Conservation (phyloP, 495 filamentous ascomycete genomes). For the Hyphodiscus hymeniophilus region DNA sequence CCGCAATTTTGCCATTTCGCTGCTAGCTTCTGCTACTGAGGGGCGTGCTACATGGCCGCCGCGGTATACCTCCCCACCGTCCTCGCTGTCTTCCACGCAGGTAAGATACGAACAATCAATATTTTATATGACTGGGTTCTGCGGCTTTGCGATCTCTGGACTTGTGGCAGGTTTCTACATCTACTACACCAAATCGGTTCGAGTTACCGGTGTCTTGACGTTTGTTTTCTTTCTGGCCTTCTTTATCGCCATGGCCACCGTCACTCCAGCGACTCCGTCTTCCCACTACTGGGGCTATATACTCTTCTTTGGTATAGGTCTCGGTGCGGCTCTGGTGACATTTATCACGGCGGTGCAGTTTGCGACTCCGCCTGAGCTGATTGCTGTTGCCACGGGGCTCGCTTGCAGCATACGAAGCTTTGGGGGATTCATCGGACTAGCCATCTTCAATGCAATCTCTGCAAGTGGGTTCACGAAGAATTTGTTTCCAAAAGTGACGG, state of each 20-base stretch:
- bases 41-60: constrained; percentile 29
- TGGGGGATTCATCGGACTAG: constrained; percentile 27
- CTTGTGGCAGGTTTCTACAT: constrained; percentile 23
- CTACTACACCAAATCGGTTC: constrained; percentile 16
- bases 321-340: constrained; percentile 25
- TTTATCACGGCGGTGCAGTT: constrained; percentile 29
- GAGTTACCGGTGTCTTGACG: constrained; percentile 16
- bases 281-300: constrained; percentile 24
- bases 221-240: constrained; percentile 25
- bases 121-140: constrained; percentile 23
- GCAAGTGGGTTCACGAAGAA: constrained; percentile 11
- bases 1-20: constrained; percentile 26
- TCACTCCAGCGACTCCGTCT: constrained; percentile 6
- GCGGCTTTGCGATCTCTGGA: constrained; percentile 14
- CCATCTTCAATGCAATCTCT: constrained; percentile 17
- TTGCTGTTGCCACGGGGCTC: constrained; percentile 27
- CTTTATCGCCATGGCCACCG: constrained; percentile 25
- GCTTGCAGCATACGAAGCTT: constrained; percentile 27
- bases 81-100: constrained; percentile 25
- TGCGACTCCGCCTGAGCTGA: constrained; percentile 26
- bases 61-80: constrained; percentile 31
- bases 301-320: constrained; percentile 22
- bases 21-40: constrained; percentile 26
- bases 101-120: constrained; percentile 21
- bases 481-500: constrained; percentile 4